Conservation (phyloP, 352 stramenopile species). For the Thraustotheca clavata region DNA sequence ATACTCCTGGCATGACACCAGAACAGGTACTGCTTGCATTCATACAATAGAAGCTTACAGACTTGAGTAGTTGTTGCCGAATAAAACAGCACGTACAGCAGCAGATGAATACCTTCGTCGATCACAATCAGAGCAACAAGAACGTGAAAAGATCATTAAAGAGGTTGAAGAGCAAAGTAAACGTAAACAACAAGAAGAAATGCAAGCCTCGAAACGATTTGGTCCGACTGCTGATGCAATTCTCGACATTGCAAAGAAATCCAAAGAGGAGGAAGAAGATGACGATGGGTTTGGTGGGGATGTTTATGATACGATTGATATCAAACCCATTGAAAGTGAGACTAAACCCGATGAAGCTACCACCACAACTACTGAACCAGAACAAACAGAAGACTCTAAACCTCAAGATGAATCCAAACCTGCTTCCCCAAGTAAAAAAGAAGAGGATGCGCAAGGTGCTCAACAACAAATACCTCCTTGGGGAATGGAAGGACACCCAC, state of each 20-base stretch:
- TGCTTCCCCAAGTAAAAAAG: too few relatives aligned
- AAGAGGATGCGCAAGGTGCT: slow-evolving; percentile 15
- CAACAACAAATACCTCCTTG: slow-evolving; percentile 28
- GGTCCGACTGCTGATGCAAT: slow-evolving; percentile 74
- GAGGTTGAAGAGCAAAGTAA: slow-evolving; percentile 74
- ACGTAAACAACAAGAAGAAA: slow-evolving; percentile 67
- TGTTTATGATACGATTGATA: slow-evolving; percentile 38
- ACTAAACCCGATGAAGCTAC: slow-evolving; percentile 42
- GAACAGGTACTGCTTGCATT: slow-evolving; percentile 37
- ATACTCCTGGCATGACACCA: slow-evolving; percentile 72
- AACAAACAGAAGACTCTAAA: background rate
- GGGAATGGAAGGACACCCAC: slow-evolving; percentile 32
- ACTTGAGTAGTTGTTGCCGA: slow-evolving; percentile 41
- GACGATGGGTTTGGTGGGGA: slow-evolving; percentile 82
- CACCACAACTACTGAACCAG: background rate
- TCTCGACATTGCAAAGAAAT: slow-evolving; percentile 70
- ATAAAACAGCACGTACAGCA: slow-evolving; percentile 75
- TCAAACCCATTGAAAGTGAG: slow-evolving; percentile 28
- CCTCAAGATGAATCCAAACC: too few relatives aligned
- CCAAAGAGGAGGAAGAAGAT: slow-evolving; percentile 51
- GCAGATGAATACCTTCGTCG: slow-evolving; percentile 76
- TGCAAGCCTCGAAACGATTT: slow-evolving; percentile 41
- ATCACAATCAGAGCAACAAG: slow-evolving; percentile 69
- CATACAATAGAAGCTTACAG: background rate
- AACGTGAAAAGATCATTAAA: slow-evolving; percentile 76